These are phyloP conservation scores for Fusarium sambucinum DNA, from an alignment of 2,329 filamentous ascomycete species.

Conservation along the genomic window DNA sequence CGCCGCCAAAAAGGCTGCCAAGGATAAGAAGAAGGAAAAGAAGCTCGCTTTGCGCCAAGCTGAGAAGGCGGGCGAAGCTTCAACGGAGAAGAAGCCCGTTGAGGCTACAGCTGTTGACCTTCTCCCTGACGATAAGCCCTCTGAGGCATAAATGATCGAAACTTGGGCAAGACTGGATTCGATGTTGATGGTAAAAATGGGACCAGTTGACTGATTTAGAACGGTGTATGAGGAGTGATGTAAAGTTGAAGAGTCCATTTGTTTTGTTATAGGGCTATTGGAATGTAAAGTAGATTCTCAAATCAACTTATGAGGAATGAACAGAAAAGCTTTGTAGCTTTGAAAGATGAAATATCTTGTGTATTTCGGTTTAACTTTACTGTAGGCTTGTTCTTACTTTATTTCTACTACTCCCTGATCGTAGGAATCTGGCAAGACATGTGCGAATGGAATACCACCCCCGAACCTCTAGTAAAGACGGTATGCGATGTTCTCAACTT, in stretches of 20 bases:
- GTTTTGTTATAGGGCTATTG: slow-evolving; percentile 23
- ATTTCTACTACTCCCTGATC: neutral
- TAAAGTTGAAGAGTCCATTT: slow-evolving; percentile 20
- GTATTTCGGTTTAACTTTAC: slow-evolving; percentile 1
- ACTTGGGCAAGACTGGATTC: slow-evolving; percentile 6
- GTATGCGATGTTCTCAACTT: neutral
- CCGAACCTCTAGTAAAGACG: neutral
- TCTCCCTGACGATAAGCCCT: slow-evolving; percentile 37
- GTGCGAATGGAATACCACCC: neutral
- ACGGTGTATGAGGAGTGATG: slow-evolving; percentile 18
- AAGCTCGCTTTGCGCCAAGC: slow-evolving; percentile 45
- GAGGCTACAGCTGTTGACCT: slow-evolving; percentile 40
- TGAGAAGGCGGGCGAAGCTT: slow-evolving; percentile 29
- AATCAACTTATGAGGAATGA: slow-evolving; percentile 41
- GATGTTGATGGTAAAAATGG: slow-evolving; percentile 4
- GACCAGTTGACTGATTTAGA: slow-evolving; percentile 1
- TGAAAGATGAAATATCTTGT: slow-evolving; percentile 19
- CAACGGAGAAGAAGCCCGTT: slow-evolving; percentile 37
- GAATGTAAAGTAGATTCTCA: slow-evolving; percentile 43
- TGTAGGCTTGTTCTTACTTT: neutral
- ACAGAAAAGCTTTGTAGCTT: slow-evolving; percentile 32
- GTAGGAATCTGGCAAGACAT: neutral
- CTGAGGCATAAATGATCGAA: slow-evolving; percentile 21
- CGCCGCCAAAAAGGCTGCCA: slow-evolving; percentile 64
- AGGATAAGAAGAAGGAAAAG: slow-evolving; percentile 64